A percentile compares a stretch with the other conserved stretches of the same genome.
These are phyloP conservation scores for Gaeumannomyces tritici DNA, from an alignment of 2,329 filamentous ascomycete species.

Conservation along the genomic window DNA sequence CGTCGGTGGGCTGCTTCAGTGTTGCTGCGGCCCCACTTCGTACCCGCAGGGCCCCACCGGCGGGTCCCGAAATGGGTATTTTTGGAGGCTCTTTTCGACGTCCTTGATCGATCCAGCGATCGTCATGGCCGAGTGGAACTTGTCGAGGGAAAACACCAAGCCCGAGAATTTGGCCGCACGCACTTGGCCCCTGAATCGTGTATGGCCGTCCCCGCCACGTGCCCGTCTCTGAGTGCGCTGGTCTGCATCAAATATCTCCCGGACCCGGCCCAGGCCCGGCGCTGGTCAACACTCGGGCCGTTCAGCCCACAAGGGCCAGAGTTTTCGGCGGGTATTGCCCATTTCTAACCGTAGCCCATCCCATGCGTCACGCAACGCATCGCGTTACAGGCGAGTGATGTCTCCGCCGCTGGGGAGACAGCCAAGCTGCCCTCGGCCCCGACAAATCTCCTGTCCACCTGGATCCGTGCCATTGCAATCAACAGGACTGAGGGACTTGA, in stretches of 20 bases:
- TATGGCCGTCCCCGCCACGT: too few species aligned
- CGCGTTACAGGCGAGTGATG: neutral
- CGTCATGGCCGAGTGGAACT: too few species aligned
- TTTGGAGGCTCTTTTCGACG: neutral
- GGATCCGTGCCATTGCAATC: neutral
- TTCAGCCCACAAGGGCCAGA: neutral
- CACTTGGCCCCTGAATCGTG: neutral
- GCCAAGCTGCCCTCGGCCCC: neutral
- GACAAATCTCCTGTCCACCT: neutral
- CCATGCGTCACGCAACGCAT: neutral
- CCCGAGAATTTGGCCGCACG: neutral
- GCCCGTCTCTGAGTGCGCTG: too few species aligned
- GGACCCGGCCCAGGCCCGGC: too few species aligned
- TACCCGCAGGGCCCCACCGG: neutral
- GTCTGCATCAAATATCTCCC: too few species aligned
- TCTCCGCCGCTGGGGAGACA: neutral
- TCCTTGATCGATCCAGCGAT: neutral
- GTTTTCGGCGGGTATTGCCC: neutral
- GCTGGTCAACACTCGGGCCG: neutral
- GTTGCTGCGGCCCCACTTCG: neutral
- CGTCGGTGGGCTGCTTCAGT: neutral
- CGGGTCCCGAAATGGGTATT: too few species aligned
- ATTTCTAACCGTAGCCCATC: neutral
- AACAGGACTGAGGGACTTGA: neutral
- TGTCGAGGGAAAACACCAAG: neutral